Conservation (phyloP, 148 eudicot genomes). For the Chenopodium quinoa region DNA sequence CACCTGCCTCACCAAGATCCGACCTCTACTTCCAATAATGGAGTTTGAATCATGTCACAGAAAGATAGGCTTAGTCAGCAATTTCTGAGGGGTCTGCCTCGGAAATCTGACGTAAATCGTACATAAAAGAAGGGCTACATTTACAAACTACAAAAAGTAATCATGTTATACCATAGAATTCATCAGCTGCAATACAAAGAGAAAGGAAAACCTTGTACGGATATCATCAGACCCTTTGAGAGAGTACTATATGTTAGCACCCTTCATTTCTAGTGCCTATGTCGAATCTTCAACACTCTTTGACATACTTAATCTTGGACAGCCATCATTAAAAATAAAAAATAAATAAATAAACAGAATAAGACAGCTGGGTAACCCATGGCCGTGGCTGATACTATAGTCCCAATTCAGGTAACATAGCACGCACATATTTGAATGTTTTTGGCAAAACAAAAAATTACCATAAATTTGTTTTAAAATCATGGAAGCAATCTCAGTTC, state of each 20-base stretch:
- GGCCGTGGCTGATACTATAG: too few relatives aligned
- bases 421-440: too few relatives aligned
- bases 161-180: neutral
- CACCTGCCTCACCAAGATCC: slow-evolving; percentile 14
- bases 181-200: neutral
- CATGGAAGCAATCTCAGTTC: neutral
- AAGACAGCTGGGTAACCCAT: too few relatives aligned
- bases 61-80: neutral
- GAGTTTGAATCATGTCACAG: neutral
- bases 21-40: neutral
- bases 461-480: neutral
- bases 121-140: neutral
- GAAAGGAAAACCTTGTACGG: neutral
- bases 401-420: too few relatives aligned
- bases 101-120: neutral
- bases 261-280: too few relatives aligned
- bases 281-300: too few relatives aligned
- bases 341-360: too few relatives aligned
- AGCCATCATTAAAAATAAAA: too few relatives aligned
- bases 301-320: too few relatives aligned
- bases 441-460: too few relatives aligned
- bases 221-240: neutral
- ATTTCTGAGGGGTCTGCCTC: neutral
- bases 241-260: too few relatives aligned
- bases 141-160: neutral